Evolutionary conservation across 2,329 filamentous ascomycete species (phyloP), one percentile per base, ranked within the genome.

Genomic region (Botrytis fragariae): DNA sequence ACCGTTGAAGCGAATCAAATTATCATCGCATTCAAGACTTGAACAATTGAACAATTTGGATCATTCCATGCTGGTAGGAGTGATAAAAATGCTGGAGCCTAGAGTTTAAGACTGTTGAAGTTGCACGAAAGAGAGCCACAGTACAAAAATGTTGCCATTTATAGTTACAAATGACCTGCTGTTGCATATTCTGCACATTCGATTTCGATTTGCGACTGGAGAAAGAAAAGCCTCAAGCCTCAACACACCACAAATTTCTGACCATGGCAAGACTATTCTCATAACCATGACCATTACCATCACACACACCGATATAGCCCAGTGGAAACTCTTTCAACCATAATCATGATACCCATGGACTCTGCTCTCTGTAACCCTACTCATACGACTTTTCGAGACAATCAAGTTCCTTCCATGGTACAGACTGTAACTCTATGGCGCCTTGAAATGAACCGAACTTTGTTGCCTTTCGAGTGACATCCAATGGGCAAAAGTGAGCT

Each of bases 161-260:
- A 70, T 70, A 70, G 68, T 62, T 16, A 57, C 39, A 37, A 22
- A 61, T 70, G 68, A 70, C 68, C 68, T 45, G 42, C 39, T 14
- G n/a, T 61, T 70, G 54, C 54, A 70, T 70, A 45, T 70, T 61
- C 68, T 70, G 54, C 54, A 70, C 45, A 37, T 62, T 61, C 68
- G 68, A 70, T 62, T 61, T 70, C 68, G 68, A 62, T 70, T 70
- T 54, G 68, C 51, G 54, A 70, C 54, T 70, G n/a, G 39, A 22
- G 68, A 62, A 57, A 42, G 54, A 22, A n/a, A 62, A 62, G 39
- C 39, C 67, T 67, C 63, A 42, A 63, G 29, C 39, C 54, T 44
- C 51, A 42, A 25, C 51, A 69, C 37, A 59, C 51, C 67, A 59
- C 35, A 69, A 67, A 67, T 39, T 32, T 67, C 32, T 51, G 44